phyloP scores from a whole-genome alignment of 129 eudicot species.

The carrot (Daucus carota) region DH1_v3.0 NC_030382.2:45969001-45969500 shows the following conservation, averaged over 20 bases:
- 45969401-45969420: not conserved
- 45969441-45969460: not conserved
- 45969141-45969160: slow-evolving; percentile 77
- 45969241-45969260: slow-evolving; percentile 60
- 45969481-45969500: not conserved
- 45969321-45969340: slow-evolving; percentile 34
- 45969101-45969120: slow-evolving; percentile 50
- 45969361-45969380: not conserved
- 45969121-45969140: slow-evolving; percentile 76
- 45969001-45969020: not conserved
- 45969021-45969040: not conserved
- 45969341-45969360: slow-evolving; percentile 1
- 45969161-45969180: slow-evolving; percentile 62
- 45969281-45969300: slow-evolving; percentile 85
- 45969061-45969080: slow-evolving; percentile 68
- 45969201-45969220: slow-evolving; percentile 49
- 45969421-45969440: not conserved
- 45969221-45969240: slow-evolving; percentile 41
- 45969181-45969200: slow-evolving; percentile 74
- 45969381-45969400: not conserved
- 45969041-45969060: slow-evolving; percentile 59
- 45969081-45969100: slow-evolving; percentile 56
- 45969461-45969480: not conserved
- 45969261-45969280: slow-evolving; percentile 86
- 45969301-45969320: slow-evolving; percentile 72